Evolutionary conservation across 108 stramenopile genomes (phyloP), one percentile per base, ranked within the genome.

Genomic region (Skeletonema costatum): DNA sequence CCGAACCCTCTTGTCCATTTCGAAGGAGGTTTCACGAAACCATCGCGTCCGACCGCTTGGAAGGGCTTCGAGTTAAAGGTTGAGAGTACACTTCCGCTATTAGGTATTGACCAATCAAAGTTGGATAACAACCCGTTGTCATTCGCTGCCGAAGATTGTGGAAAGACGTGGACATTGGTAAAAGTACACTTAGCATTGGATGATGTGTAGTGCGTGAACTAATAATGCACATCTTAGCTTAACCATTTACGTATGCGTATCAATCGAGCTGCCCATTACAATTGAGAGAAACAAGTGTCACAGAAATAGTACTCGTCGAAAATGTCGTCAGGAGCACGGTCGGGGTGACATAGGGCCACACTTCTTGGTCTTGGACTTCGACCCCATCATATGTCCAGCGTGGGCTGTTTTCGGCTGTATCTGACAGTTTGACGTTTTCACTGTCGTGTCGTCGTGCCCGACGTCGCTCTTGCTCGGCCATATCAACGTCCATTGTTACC

Each of bases 21-120:
- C 29, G 46, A 64, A 17, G 16, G 16, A 21, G 71, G 67, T 3
- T 95, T 90, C 66, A 88, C 71, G 10, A 90, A 89, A 60, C 62
- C 74, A 53, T 69, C 74, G n/a, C 80, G 94, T 7, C 94, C 94
- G 30, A 14, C 38, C 17, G 90, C 94, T 17, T 95, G 94, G 94
- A 95, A 92, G 77, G 86, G 81, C 10, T 78, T 66, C 12, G 94
- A 95, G 51, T 48, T 89, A 33, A 92, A 92, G 70, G 84, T 95
- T 14, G 90, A 95, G 71, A 80, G 75, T 17, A 92, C 83, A 38
- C 64, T 95, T 17, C 94, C 94, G 6, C 65, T 95, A 30, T 62
- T 91, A 4, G 89, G 88, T 17, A 63, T 75, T 41, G 80, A 81
- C 36, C 53, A 70, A 46, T 58, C 71, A 39, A 48, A 32, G 2